Base-by-base conservation (phyloP, 805 yeast genomes). In the Nakazawaea peltata region DNA sequence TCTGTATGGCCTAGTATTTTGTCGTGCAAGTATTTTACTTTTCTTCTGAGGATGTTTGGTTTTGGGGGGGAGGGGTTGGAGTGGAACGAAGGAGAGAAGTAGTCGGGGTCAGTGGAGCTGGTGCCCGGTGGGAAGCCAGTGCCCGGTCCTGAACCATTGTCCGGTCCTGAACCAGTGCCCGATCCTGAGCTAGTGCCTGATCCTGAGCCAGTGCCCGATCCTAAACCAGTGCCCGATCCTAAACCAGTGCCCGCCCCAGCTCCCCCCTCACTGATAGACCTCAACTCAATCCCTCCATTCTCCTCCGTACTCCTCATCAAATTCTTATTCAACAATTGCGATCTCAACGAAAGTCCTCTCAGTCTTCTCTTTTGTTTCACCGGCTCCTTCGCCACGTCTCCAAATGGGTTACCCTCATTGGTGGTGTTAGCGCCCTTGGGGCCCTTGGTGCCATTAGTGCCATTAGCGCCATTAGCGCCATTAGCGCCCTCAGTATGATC, bases 311-410 rank as follows among this genome's bases (percentile, higher is more conserved):
- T 51, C 46, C 36, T 59, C 36, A 40, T 41, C 33, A 59, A 43
- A 17, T 47, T 45, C 37, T 65, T 73, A 49, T 66, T 73, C 57
- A 80, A 68, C 32, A 81, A 61, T 56, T 81, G 86, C 0, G 82
- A 65, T 41, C 88, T 63, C 37, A 81, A 54, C 7, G 84, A 76
- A 41, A 77, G 73, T 0, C 87, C 87, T 46, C 88, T 56, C 41
- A 67, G 69, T 42, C 83, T 59, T 21, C 68, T 58, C 35, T 44
- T 53, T 12, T 51, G 48, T 1, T 58, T 49, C 26, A 42, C 44
- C 4, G 57, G 45, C 19, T 27, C 37, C 22, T 36, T 36, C 29
- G 26, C 27, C 19, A 11, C 28, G 18, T 39, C 39, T 11, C 30
- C 19, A 28, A 39, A 39, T 9, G 42, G 42, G 19, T 39, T 39